A percentile compares a stretch with the other conserved stretches of the same genome.
These are phyloP conservation scores for Petrea volubilis DNA, from an alignment of 257 asterid species.

Conservation along the genomic window DNA sequence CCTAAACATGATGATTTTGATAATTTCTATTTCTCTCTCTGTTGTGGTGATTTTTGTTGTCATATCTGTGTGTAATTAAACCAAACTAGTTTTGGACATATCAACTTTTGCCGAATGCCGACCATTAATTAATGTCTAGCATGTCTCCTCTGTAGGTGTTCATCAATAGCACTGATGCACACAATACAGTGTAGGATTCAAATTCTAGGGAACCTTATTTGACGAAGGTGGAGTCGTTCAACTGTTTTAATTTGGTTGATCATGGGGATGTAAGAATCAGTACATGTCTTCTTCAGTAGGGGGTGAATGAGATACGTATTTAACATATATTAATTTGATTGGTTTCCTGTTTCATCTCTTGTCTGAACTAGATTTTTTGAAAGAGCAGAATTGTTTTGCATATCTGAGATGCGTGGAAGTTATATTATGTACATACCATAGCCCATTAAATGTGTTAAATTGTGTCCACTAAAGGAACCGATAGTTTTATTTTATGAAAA, in stretches of 20 bases:
- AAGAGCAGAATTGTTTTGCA: neutral
- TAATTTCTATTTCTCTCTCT: neutral
- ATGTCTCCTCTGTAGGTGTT: neutral
- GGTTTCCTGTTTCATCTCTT: neutral
- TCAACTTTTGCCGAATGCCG: neutral
- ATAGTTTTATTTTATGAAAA: too few relatives aligned
- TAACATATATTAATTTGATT: neutral
- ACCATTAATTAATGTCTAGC: neutral
- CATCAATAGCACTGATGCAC: neutral
- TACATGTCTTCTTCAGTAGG: neutral
- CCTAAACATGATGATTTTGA: neutral
- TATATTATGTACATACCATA: too few relatives aligned
- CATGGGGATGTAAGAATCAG: neutral
- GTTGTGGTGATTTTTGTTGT: neutral
- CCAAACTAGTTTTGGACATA: neutral
- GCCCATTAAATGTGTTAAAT: too few relatives aligned
- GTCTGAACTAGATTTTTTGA: neutral
- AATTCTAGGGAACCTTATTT: neutral
- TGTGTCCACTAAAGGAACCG: too few relatives aligned
- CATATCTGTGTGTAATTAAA: neutral
- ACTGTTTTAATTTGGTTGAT: neutral
- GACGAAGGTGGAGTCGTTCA: neutral
- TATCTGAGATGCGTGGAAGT: too few relatives aligned
- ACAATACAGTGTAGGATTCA: neutral
- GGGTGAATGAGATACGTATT: neutral